Base-by-base conservation (phyloP, 2,329 filamentous ascomycete genomes). In the Bisporella sp. region DNA sequence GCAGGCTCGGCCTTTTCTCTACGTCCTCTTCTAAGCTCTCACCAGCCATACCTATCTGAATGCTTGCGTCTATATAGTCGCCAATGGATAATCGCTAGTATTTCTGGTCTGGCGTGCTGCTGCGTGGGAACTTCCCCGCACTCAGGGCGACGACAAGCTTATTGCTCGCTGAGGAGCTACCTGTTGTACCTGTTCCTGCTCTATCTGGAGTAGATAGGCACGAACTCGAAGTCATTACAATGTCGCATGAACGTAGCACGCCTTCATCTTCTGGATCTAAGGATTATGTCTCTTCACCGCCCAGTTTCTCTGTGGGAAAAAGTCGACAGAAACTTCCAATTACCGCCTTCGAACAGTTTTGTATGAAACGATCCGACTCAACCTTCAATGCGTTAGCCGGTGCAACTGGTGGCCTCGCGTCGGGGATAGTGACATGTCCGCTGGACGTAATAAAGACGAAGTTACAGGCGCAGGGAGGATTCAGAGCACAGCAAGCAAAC, bases 391-490 rank as follows among this genome's bases (percentile, higher is more conserved):
- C 89, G 55, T 75, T 96, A 50, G 85, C 89, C 41, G 93, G 93
- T 50, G 92, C 91, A 45, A 77, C 89, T 51, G 92, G 91, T 46
- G 93, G 93, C 46, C 89, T 97, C 63, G 90, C 89, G 28, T 96
- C 91, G 6, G 93, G 93, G 46, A 81, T 99, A 50, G 88, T 96
- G 57, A 97, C 92, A 48, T 99, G 93, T 68, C 93, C 93, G 41
- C 83, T 99, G 60, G 93, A 99, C 74, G 93, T 99, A 55, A 97
- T 99, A 70, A 99, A 99, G 74, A 99, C 93, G 42, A 97, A 96
- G 70, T 72, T 99, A 54, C 93, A 99, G 68, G 92, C 91, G 12
- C 93, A 97, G 68, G 92, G 92, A 56, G 88, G 89, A 21, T 95
- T 95, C 68, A 59, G 77, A 71, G 68, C 67, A 42, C 52, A 52